Conservation (phyloP, 306 rosid genomes). For the Luffa aegyptiaca region DNA sequence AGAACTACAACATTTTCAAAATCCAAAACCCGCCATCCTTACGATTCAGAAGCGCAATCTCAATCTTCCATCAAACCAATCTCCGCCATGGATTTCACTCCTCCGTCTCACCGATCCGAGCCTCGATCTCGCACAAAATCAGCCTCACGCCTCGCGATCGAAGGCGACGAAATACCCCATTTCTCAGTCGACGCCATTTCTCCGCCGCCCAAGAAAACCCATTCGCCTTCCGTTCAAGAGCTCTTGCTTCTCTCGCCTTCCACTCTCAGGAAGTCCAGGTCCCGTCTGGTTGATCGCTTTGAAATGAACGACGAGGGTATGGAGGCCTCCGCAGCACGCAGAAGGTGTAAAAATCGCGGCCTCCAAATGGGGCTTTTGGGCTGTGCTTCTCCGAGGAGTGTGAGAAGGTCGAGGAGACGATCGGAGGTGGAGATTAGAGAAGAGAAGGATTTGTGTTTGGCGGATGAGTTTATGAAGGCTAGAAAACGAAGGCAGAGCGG, state of each 20-base stretch:
- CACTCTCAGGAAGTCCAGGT: slow-evolving; percentile 40
- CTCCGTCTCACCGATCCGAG: slow-evolving; percentile 31
- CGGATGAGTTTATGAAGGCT: slow-evolving; percentile 49
- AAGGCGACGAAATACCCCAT: slow-evolving; percentile 19
- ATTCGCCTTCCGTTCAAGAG: slow-evolving; percentile 33
- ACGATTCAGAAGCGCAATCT: not conserved
- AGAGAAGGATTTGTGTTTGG: slow-evolving; percentile 41
- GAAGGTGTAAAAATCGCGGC: slow-evolving; percentile 37
- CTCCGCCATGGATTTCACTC: slow-evolving; percentile 34
- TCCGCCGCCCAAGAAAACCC: slow-evolving; percentile 26
- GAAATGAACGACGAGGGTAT: slow-evolving; percentile 40
- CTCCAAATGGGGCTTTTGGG: slow-evolving; percentile 31
- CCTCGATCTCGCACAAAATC: slow-evolving; percentile 27
- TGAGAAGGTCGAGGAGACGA: slow-evolving; percentile 45
- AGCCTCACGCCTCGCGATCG: slow-evolving; percentile 24
- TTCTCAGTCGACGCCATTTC: slow-evolving; percentile 27
- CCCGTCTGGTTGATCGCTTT: slow-evolving; percentile 43
- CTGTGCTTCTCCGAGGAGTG: slow-evolving; percentile 59
- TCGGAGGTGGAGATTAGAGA: slow-evolving; percentile 51
- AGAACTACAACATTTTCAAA: not conserved
- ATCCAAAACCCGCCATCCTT: not conserved
- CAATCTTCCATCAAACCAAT: not conserved
- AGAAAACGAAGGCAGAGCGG: slow-evolving; percentile 32
- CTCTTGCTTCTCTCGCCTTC: slow-evolving; percentile 63
- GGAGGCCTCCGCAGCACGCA: slow-evolving; percentile 25